These are phyloP conservation scores for Apiospora malaysiana DNA, from an alignment of 2,329 filamentous ascomycete genomes.

Conservation along the genomic window DNA sequence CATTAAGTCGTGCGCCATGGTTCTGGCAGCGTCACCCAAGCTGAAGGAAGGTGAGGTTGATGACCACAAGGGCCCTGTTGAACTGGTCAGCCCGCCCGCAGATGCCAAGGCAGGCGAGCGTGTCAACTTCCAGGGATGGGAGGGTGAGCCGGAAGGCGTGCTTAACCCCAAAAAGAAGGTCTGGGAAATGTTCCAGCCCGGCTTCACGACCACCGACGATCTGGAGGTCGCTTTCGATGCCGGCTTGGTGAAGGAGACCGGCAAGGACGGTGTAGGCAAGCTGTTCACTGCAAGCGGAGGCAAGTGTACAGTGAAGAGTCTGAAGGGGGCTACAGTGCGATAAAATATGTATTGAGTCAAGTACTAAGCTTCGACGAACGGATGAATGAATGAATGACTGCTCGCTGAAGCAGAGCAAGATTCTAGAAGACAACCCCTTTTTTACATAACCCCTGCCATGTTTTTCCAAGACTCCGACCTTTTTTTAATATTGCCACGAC, in stretches of 20 bases:
- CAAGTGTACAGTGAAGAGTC: constrained; percentile 79
- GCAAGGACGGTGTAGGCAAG: constrained; percentile 70
- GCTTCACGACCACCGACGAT: constrained; percentile 85
- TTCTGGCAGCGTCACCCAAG: constrained; percentile 89
- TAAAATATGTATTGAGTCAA: constrained; percentile 49
- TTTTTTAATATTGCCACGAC: not conserved
- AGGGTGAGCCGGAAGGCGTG: constrained; percentile 88
- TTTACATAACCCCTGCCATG: constrained; percentile 24
- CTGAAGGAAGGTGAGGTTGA: constrained; percentile 81
- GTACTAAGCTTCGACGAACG: not conserved
- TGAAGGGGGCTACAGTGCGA: constrained; percentile 83
- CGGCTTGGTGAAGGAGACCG: constrained; percentile 74
- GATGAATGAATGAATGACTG: constrained; percentile 9
- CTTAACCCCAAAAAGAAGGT: constrained; percentile 99
- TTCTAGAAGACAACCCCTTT: not conserved
- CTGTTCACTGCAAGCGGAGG: constrained; percentile 80
- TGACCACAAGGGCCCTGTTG: constrained; percentile 87
- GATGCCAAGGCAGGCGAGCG: constrained; percentile 83
- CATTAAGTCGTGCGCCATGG: constrained; percentile 78
- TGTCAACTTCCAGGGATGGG: constrained; percentile 93
- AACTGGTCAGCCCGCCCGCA: constrained; percentile 84
- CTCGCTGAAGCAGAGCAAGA: not conserved
- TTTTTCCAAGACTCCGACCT: not conserved
- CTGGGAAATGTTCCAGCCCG: constrained; percentile 96
- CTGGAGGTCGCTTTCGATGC: constrained; percentile 90